Percentiles rank a stretch among this genome's conserved stretches.
Conservation (phyloP, 805 yeast genomes). For the Hanseniaspora valbyensis region DNA sequence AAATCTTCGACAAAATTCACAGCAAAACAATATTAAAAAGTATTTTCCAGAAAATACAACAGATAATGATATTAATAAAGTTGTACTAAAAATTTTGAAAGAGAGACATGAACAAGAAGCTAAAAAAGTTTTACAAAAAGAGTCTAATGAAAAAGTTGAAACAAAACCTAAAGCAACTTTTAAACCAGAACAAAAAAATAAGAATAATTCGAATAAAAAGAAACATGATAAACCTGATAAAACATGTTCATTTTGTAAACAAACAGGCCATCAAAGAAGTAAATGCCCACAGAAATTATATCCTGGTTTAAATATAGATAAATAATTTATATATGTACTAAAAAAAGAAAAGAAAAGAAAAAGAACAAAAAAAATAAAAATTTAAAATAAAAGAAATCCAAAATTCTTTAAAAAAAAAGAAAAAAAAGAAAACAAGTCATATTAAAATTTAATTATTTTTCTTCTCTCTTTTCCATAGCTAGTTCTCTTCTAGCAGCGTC, state of each 20-base stretch:
- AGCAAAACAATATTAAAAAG: background rate
- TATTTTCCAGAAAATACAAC: slow-evolving; percentile 8
- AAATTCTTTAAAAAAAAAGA: no score
- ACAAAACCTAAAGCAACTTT: background rate
- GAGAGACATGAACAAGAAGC: background rate
- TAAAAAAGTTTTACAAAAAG: background rate
- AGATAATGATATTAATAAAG: slow-evolving; percentile 1
- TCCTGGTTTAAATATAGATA: slow-evolving; percentile 16
- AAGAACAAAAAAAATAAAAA: slow-evolving; percentile 23
- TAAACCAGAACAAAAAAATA: background rate
- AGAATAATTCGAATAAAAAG: slow-evolving; percentile 17
- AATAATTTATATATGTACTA: slow-evolving; percentile 16
- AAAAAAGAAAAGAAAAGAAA: slow-evolving; percentile 24
- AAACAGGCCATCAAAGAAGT: slow-evolving; percentile 42
- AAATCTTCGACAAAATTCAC: slow-evolving; percentile 3
- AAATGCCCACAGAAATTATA: slow-evolving; percentile 32
- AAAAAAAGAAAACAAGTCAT: no score
- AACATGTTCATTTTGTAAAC: slow-evolving; percentile 40
- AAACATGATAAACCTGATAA: slow-evolving; percentile 28
- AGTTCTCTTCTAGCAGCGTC: slow-evolving; percentile 88
- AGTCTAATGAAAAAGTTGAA: background rate
- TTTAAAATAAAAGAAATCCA: background rate
- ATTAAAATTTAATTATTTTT: slow-evolving; percentile 28
- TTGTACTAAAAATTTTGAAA: slow-evolving; percentile 8
- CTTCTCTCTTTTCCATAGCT: slow-evolving; percentile 23